Percentiles rank a stretch among this genome's conserved stretches.
Evolutionary conservation across 176 grass and related monocot genomes (phyloP).

Genomic region (Eleusine coracana): DNA sequence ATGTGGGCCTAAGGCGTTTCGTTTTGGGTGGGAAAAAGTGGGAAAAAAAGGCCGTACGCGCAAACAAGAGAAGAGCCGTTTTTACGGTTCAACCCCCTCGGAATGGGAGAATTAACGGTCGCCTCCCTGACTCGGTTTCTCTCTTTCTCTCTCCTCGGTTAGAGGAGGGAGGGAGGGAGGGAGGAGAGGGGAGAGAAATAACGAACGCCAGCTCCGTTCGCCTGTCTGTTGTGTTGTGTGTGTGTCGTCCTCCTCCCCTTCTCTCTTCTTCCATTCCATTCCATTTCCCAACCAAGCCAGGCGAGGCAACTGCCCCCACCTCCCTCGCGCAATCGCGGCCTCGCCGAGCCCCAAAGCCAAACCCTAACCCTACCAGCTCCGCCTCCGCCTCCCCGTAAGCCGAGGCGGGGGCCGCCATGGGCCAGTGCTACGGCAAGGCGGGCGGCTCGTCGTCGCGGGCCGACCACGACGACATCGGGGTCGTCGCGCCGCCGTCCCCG

Average conservation of each 20-base stretch:
- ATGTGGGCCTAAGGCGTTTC: conserved; percentile 26
- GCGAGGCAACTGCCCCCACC: not conserved
- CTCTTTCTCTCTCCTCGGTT: conserved; percentile 13
- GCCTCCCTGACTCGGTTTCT: conserved; percentile 32
- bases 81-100: conserved; percentile 3
- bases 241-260: not conserved
- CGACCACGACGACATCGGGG: conserved; percentile 26
- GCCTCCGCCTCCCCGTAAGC: not conserved
- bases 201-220: conserved; percentile 37
- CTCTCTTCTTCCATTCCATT: conserved; percentile 3
- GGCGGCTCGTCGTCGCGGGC: conserved; percentile 39
- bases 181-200: conserved; percentile 44
- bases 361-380: conserved; percentile 39
- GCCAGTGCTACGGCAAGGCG: conserved; percentile 83
- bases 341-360: conserved; percentile 37
- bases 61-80: not conserved
- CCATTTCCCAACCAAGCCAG: conserved; percentile 18
- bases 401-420: conserved; percentile 49
- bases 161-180: not conserved
- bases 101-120: conserved; percentile 20
- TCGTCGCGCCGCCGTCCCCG: conserved; percentile 24
- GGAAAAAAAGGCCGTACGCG: not conserved
- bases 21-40: not conserved
- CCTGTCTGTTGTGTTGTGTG: conserved; percentile 27
- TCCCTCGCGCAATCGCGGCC: not conserved